These are phyloP conservation scores for Amanita jacksonii DNA, from an alignment of 768 basidiomycete species.

Conservation along the genomic window DNA sequence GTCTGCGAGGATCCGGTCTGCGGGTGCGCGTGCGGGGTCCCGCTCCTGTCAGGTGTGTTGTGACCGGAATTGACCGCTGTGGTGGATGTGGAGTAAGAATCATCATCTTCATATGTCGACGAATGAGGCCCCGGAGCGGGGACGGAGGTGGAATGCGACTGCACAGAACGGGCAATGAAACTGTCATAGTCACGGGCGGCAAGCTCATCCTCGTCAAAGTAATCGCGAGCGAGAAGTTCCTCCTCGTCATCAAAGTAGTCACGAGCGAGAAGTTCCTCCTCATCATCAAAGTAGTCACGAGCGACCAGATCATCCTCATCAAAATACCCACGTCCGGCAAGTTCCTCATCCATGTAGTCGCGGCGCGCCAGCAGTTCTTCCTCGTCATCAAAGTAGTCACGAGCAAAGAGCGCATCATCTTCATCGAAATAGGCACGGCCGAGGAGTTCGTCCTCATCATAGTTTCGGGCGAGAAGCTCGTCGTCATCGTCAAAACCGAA, in stretches of 20 bases:
- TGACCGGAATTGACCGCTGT: too few species aligned
- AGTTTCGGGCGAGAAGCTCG: slow-evolving; percentile 2
- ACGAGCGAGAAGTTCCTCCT: neutral
- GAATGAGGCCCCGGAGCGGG: too few species aligned
- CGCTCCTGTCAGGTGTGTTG: too few species aligned
- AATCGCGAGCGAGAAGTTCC: neutral
- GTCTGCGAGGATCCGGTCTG: too few species aligned
- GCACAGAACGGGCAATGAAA: neutral
- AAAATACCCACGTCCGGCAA: slow-evolving; percentile 1
- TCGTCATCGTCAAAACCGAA: slow-evolving; percentile 4
- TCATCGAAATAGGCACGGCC: neutral
- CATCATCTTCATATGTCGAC: too few species aligned
- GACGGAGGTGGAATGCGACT: too few species aligned
- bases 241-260: slow-evolving; percentile 2
- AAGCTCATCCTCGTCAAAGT: neutral
- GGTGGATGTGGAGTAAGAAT: too few species aligned
- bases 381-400: neutral
- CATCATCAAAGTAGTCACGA: slow-evolving; percentile 1
- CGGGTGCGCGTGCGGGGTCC: too few species aligned
- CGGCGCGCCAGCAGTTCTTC: neutral
- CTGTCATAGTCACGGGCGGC: neutral
- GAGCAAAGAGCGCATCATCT: neutral
- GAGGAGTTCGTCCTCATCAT: neutral
- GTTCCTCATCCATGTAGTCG: neutral
- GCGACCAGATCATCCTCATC: neutral